Evolutionary conservation across 257 asterid genomes (phyloP), one percentile per base, ranked within the genome.

Genomic region (Solanum arcanum): DNA sequence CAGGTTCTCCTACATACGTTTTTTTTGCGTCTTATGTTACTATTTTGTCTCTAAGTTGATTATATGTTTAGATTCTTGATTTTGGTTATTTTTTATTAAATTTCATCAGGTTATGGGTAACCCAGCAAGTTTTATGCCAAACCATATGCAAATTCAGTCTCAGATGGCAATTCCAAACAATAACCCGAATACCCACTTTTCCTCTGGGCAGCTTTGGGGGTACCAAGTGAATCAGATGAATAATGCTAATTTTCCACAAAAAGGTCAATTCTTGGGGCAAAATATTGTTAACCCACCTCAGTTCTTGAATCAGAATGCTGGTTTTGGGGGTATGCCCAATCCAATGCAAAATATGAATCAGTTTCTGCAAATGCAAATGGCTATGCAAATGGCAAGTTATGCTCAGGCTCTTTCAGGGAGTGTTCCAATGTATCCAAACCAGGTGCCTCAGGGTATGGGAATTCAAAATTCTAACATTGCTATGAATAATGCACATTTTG

Each of bases 281-380:
- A 93, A 93, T 90, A 86, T 88, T 12, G 49, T 41, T n/a, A 92
- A 89, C 87, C 91, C 88, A 10, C 64, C 92, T 44, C 96, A 91
- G 82, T 90, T 94, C 86, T 46, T 88, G 78, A 88, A 89, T 35
- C 91, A 86, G 70, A 89, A 73, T 87, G 87, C 62, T 47, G 83
- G 80, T 56, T 27, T 86, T 70, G 88, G 89, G 47, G 89, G 87
- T 21, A 44, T 93, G 86, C 93, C 94, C 77, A 91, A 88, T 87
- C 92, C 91, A 64, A 88, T 92, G 87, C 97, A 93, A 69, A 93
- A 91, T 88, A 89, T 92, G 37, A 90, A 88, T 91, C 98, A 91
- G 86, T 86, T 92, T 88, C 44, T 93, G 87, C 96, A 93, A 83
- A 86, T 94, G 91, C 93, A 89, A 39, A 86, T 91, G 88, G 89